A percentile compares a stretch with the other conserved stretches of the same genome.
Conservation (phyloP, 2,329 filamentous ascomycete genomes). For the Aspergillus fumigatiaffinis region DNA sequence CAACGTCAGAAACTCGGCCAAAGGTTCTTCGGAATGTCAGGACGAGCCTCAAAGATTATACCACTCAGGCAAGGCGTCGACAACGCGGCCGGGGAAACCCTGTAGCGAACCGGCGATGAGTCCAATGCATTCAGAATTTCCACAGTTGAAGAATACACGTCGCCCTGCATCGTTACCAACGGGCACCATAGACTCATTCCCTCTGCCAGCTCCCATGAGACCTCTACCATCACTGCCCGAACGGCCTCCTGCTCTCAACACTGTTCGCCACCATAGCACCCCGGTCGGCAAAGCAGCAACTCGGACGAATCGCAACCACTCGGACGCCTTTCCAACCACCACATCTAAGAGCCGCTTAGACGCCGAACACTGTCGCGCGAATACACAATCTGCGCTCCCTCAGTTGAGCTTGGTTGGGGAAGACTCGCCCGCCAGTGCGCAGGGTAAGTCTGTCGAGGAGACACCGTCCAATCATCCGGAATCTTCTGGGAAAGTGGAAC, state of each 20-base stretch:
- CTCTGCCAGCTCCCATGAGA: constrained; percentile 32
- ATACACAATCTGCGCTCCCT: neutral
- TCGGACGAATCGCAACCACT: neutral
- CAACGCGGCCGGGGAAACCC: neutral
- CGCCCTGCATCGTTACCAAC: constrained; percentile 23
- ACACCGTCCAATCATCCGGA: constrained; percentile 2
- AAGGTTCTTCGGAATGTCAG: neutral
- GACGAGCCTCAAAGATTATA: neutral
- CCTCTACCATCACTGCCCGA: constrained; percentile 33
- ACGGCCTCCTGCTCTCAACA: constrained; percentile 6
- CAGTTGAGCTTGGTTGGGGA: neutral
- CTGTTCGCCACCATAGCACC: constrained; percentile 4
- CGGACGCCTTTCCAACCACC: neutral
- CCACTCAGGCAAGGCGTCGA: neutral
- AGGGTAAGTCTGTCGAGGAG: neutral
- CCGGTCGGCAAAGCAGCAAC: neutral
- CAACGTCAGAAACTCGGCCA: neutral
- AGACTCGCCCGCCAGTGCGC: neutral
- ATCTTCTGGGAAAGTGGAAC: constrained; percentile 12
- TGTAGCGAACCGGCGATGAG: neutral
- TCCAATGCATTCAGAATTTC: constrained; percentile 1
- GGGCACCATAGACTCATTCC: constrained; percentile 28
- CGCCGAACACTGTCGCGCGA: neutral
- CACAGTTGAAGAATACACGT: constrained; percentile 6
- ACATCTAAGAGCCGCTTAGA: neutral